Evolutionary conservation across 805 yeast species (phyloP), one percentile per base, ranked within the genome.

Genomic region (Yarrowia sp.): DNA sequence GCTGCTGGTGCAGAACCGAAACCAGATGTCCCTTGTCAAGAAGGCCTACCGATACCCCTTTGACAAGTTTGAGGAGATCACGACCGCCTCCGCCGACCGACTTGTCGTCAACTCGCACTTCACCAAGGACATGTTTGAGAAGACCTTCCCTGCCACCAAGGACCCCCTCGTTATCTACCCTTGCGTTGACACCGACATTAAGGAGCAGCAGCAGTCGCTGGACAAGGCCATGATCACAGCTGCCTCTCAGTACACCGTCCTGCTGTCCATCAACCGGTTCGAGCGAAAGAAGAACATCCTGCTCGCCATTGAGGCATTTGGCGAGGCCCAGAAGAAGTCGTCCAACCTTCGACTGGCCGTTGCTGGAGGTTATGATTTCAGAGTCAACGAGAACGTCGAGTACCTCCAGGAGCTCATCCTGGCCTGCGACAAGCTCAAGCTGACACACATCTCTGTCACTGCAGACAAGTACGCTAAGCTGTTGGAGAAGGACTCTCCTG

Each of bases 281-380:
- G 99, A 94, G 74, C 78, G 86, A 62, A 89, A 90, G 70, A 94
- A 94, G 71, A 86, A 89, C 69, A 80, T 94, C 12, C 86, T 80
- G 14, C 77, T 94, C 66, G 98, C 97, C 0, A 76, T 94, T 19
- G 75, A 80, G 42, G 76, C 97, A 0, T 93, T 80, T 71, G 81
- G 85, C 2, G 64, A 76, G 14, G 41, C 80, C 81, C 65, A 59
- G 62, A 2, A 62, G 66, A 2, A 74, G 72, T 21, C 66, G 70
- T n/a, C 68, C 51, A 4, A 69, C 73, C 18, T 77, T 80, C 61
- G 67, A n/a, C 78, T 94, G 59, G 80, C 91, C 1, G 74, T 94
- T 36, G 88, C 96, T 8, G 99, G 99, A 12, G 99, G 99, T 0
- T 94, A 86, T 73, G 99, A 94, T 72, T 67, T 80, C 9, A 75